A percentile compares a stretch with the other conserved stretches of the same genome.
Evolutionary conservation across 768 basidiomycete species (phyloP).

Genomic region (Thelephora ganbajun): DNA sequence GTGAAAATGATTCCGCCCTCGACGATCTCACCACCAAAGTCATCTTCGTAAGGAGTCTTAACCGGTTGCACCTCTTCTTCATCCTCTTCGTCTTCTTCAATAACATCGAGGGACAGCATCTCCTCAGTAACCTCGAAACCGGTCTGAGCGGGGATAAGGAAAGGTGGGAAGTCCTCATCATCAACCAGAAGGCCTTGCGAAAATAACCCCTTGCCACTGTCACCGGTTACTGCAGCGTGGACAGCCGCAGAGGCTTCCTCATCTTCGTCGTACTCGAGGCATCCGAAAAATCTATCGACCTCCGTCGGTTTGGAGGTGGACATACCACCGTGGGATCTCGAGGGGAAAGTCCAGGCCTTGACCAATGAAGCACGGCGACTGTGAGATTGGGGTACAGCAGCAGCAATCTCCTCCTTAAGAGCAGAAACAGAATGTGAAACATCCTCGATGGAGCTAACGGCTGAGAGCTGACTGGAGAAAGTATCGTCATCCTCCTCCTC

Average conservation of each 20-base stretch:
- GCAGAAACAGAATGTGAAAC: constrained; percentile 18
- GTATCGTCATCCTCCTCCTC: constrained; percentile 59
- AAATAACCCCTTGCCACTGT: constrained; percentile 49
- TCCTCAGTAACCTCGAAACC: constrained; percentile 22
- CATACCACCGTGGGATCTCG: constrained; percentile 7
- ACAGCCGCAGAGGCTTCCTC: constrained; percentile 23
- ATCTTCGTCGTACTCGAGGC: constrained; percentile 37
- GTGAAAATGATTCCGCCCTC: constrained; percentile 61
- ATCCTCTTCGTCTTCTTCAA: constrained; percentile 33
- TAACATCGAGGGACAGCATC: constrained; percentile 20
- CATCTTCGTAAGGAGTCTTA: constrained; percentile 21
- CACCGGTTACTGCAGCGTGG: constrained; percentile 26
- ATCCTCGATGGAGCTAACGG: constrained; percentile 15
- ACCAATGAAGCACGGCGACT: constrained; percentile 31
- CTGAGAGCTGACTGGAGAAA: constrained; percentile 21
- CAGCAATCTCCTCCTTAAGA: constrained; percentile 11
- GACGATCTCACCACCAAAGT: constrained; percentile 43
- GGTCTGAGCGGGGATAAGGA: constrained; percentile 31
- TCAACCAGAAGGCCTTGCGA: constrained; percentile 34
- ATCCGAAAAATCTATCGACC: constrained; percentile 71
- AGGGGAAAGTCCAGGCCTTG: constrained; percentile 54
- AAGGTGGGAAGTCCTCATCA: constrained; percentile 38
- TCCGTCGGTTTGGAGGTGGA: constrained; percentile 24
- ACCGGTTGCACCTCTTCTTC: constrained; percentile 17
- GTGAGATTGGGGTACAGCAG: constrained; percentile 9